Evolutionary conservation across 2,329 filamentous ascomycete genomes (phyloP).

Genomic region (Ascochyta clinopodiicola): DNA sequence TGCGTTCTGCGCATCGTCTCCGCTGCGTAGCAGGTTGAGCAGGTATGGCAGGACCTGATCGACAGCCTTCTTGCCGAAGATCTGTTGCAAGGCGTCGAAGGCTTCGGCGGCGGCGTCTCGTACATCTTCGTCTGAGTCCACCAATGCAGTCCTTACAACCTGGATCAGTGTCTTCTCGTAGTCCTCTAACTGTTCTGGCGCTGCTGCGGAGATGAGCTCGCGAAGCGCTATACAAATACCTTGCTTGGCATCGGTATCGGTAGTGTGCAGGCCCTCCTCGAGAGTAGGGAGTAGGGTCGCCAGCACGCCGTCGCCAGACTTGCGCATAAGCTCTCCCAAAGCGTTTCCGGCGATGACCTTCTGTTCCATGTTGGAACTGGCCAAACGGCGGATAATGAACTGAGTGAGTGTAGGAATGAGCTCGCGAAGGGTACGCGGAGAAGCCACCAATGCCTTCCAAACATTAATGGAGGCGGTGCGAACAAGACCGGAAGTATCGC

Average conservation of each 20-base stretch:
- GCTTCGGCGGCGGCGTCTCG: slow-evolving; percentile 95
- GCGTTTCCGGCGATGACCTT: slow-evolving; percentile 98
- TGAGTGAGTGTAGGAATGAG: slow-evolving; percentile 93
- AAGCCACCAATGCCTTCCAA: slow-evolving; percentile 96
- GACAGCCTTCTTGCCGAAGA: slow-evolving; percentile 90
- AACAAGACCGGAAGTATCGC: slow-evolving; percentile 92
- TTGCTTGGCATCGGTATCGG: slow-evolving; percentile 90
- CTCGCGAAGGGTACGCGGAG: slow-evolving; percentile 90
- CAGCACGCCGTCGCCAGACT: slow-evolving; percentile 92
- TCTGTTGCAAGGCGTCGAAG: slow-evolving; percentile 92
- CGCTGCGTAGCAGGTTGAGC: slow-evolving; percentile 84
- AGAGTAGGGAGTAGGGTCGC: slow-evolving; percentile 87
- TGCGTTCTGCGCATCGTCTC: slow-evolving; percentile 88
- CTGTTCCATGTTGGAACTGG: slow-evolving; percentile 96
- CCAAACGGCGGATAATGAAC: slow-evolving; percentile 90
- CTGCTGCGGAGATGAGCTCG: slow-evolving; percentile 89
- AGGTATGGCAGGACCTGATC: slow-evolving; percentile 95
- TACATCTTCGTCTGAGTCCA: slow-evolving; percentile 87
- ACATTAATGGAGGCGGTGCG: slow-evolving; percentile 88
- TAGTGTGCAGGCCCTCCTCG: slow-evolving; percentile 89
- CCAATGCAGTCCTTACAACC: slow-evolving; percentile 89
- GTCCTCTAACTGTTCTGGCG: slow-evolving; percentile 86
- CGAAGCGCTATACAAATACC: slow-evolving; percentile 96
- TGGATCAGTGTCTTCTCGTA: slow-evolving; percentile 95
- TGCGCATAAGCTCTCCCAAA: slow-evolving; percentile 93